A percentile compares a stretch with the other conserved stretches of the same genome.
phyloP scores from a whole-genome alignment of 805 yeast genomes.

The Kodamaea nitidulidarum region DNA sequence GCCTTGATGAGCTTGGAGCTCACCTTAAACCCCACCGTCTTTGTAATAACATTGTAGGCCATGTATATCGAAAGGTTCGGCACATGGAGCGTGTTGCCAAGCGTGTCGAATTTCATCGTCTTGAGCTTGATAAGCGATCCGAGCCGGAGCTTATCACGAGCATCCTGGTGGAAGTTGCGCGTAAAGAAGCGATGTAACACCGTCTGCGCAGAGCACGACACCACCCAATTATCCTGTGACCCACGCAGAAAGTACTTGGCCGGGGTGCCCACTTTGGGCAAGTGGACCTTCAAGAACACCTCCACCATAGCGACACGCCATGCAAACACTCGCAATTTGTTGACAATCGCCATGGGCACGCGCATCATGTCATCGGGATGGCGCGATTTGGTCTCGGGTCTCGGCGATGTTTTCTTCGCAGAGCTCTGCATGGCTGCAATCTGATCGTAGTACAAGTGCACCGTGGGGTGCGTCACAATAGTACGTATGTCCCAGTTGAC shows the following conservation, averaged over 20 bases:
- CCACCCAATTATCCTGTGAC: conserved; percentile 21
- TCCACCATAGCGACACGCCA: conserved; percentile 30
- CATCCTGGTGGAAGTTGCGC: conserved; percentile 15
- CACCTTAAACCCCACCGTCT: conserved; percentile 20
- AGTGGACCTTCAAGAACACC: conserved; percentile 24
- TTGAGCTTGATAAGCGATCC: conserved; percentile 25
- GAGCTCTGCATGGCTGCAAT: conserved; percentile 10
- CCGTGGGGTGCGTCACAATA: conserved; percentile 31
- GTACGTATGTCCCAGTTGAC: conserved; percentile 17
- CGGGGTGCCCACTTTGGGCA: conserved; percentile 24
- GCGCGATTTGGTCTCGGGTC: background rate
- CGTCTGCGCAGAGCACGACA: conserved; percentile 20
- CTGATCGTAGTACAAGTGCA: conserved; percentile 39
- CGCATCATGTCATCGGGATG: conserved; percentile 1
- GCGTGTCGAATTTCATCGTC: conserved; percentile 26
- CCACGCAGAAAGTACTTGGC: conserved; percentile 15
- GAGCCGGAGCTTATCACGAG: conserved; percentile 11
- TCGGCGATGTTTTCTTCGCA: conserved; percentile 1
- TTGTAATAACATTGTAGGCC: conserved; percentile 22
- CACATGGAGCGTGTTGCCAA: conserved; percentile 27
- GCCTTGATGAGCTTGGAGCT: conserved; percentile 24
- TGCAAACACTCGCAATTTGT: conserved; percentile 17
- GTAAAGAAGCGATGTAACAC: conserved; percentile 27
- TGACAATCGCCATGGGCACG: conserved; percentile 4
- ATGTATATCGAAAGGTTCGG: conserved; percentile 26